Base-by-base conservation (phyloP, 108 stramenopile species). In the Conticribra guillardii region DNA sequence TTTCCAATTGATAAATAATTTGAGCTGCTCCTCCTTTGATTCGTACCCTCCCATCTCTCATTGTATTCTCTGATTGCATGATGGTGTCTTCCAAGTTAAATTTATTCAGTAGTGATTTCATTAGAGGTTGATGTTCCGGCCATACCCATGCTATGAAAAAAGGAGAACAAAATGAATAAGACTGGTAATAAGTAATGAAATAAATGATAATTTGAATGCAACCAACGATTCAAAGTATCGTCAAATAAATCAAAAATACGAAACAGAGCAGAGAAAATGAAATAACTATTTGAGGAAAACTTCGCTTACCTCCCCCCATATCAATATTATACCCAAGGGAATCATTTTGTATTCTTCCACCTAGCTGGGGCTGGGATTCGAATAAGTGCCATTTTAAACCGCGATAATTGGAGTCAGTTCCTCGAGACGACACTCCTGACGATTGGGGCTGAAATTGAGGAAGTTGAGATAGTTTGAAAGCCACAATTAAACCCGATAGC, bases 101-200 rank as follows among this genome's bases (percentile, higher is more conserved):
- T 11, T 34, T 19, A 41, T 34, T 18, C 24, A 71, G 19, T 22
- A 76, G 45, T 29, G 32, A 46, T 54, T 45, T 78, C 61, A 80
- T 84, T 31, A 54, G 62, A 30, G 77, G 86, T 81, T 83, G 83
- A 87, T 7, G 84, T 68, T 83, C 86, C 84, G 1, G 86, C 86
- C n/a, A n/a, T n/a, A n/a, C n/a, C n/a, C n/a, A n/a, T n/a, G n/a
- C n/a, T n/a, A n/a, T n/a, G n/a, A n/a, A n/a, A n/a, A n/a, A n/a
- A n/a, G n/a, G n/a, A n/a, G n/a, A n/a, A n/a, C n/a, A n/a, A n/a
- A n/a, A n/a, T n/a, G n/a, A n/a, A n/a, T n/a, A n/a, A n/a, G n/a
- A n/a, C n/a, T n/a, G n/a, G n/a, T n/a, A n/a, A n/a, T n/a, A n/a
- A n/a, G n/a, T n/a, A n/a, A n/a, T n/a, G n/a, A n/a, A n/a, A n/a